phyloP scores from a whole-genome alignment of 495 filamentous ascomycete genomes.

The Durotheca rogersii region DNA sequence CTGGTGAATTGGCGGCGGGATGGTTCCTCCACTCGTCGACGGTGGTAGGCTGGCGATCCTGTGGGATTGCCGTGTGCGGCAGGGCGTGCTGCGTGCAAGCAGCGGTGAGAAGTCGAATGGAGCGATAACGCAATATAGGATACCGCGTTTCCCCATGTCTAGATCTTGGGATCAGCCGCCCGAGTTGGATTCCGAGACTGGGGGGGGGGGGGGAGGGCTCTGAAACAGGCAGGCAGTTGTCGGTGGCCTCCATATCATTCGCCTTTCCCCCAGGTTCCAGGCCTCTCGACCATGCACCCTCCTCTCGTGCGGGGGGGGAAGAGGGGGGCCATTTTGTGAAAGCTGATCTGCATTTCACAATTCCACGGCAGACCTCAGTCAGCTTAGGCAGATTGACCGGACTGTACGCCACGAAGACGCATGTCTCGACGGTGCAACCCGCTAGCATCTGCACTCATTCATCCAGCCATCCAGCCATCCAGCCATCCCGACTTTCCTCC shows the following conservation, averaged over 20 bases:
- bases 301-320: conserved; percentile 23
- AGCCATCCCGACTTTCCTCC: no score
- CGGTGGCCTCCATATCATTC: conserved; percentile 22
- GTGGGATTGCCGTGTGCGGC: conserved; percentile 13
- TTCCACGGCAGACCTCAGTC: conserved; percentile 15
- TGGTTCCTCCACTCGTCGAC: conserved; percentile 22
- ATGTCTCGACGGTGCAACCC: conserved; percentile 1
- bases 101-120: conserved; percentile 29
- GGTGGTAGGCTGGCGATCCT: conserved; percentile 18
- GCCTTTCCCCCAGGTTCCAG: conserved; percentile 22
- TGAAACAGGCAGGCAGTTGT: conserved; percentile 32
- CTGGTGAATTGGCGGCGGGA: conserved; percentile 13
- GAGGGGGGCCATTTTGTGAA: conserved; percentile 11
- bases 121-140: conserved; percentile 32
- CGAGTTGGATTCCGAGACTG: conserved; percentile 23
- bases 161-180: conserved; percentile 31
- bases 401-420: conserved; percentile 9
- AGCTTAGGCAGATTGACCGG: conserved; percentile 15
- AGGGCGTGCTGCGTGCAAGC: conserved; percentile 10
- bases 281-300: conserved; percentile 15
- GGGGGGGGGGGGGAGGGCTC: conserved; percentile 20
- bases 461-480: no score
- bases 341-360: conserved; percentile 28
- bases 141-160: conserved; percentile 28
- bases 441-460: no score